Conservation (phyloP, 1,139 yeast genomes). For the Debaryomyces singareniensis region DNA sequence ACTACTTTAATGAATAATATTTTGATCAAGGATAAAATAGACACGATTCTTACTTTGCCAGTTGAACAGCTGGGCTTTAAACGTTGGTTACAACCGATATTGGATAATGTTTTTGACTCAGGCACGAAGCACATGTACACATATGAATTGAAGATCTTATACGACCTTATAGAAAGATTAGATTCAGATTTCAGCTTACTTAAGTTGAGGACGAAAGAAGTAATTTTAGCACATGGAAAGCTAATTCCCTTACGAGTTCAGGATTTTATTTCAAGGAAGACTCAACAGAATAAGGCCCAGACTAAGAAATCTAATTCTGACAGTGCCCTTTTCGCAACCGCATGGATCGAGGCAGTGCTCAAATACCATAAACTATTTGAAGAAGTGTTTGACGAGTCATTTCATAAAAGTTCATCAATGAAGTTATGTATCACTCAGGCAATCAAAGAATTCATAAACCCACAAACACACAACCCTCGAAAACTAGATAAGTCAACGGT, state of each 20-base stretch:
- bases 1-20: slow-evolving; percentile 53
- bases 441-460: slow-evolving; percentile 57
- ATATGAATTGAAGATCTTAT: slow-evolving; percentile 34
- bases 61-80: slow-evolving; percentile 50
- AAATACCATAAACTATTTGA: slow-evolving; percentile 49
- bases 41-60: slow-evolving; percentile 36
- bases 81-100: slow-evolving; percentile 42
- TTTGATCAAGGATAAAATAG: slow-evolving; percentile 57
- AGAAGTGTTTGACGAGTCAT: slow-evolving; percentile 39
- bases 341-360: slow-evolving; percentile 65
- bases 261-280: slow-evolving; percentile 11
- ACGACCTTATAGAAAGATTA: slow-evolving; percentile 47
- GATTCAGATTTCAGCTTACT: slow-evolving; percentile 48
- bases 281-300: slow-evolving; percentile 7
- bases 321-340: slow-evolving; percentile 50
- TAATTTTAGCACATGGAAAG: slow-evolving; percentile 37
- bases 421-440: slow-evolving; percentile 56
- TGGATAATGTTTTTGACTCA: slow-evolving; percentile 4
- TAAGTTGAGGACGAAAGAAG: slow-evolving; percentile 41
- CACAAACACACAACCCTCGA: slow-evolving; percentile 7
- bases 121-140: slow-evolving; percentile 11
- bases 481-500: slow-evolving; percentile 22
- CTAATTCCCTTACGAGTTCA: slow-evolving; percentile 23
- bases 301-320: slow-evolving; percentile 27
- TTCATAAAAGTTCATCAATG: slow-evolving; percentile 43